Percentiles rank a stretch among this genome's conserved stretches.
Conservation (phyloP, 2,329 filamentous ascomycete genomes). For the Stagonosporopsis chrysanthemi region DNA sequence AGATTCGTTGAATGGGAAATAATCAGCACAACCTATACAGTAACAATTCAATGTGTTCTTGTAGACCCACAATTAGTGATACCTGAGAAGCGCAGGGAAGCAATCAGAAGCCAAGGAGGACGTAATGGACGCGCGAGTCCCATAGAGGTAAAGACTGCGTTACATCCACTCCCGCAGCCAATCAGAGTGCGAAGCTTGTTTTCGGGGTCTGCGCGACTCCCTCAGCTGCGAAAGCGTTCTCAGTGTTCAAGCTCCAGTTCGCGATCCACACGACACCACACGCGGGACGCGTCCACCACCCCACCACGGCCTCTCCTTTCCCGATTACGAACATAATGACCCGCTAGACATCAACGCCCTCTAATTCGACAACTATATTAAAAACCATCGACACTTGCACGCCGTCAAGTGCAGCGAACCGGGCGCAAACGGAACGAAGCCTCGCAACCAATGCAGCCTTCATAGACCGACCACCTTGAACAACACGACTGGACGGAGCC, state of each 20-base stretch:
- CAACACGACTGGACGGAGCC: conserved; percentile 23
- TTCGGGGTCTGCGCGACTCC: conserved; percentile 17
- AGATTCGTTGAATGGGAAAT: not conserved
- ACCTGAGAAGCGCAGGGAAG: conserved; percentile 2
- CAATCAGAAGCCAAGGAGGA: conserved; percentile 8
- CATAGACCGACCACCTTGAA: conserved; percentile 23
- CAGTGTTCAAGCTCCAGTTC: conserved; percentile 33
- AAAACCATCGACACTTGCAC: conserved; percentile 26
- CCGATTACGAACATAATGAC: conserved; percentile 44
- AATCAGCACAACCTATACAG: not conserved
- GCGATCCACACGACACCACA: conserved; percentile 36
- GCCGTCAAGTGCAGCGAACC: conserved; percentile 14
- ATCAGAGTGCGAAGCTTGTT: conserved; percentile 2
- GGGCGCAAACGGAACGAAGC: conserved; percentile 30
- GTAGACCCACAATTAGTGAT: not conserved
- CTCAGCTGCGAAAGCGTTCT: conserved; percentile 15
- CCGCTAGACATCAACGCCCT: conserved; percentile 26
- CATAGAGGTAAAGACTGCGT: not conserved
- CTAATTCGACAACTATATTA: conserved; percentile 31
- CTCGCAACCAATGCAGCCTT: conserved; percentile 37
- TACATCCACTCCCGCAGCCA: not conserved
- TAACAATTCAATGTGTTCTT: not conserved
- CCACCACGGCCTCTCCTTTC: conserved; percentile 33
- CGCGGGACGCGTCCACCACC: conserved; percentile 41
- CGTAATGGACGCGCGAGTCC: not conserved